Evolutionary conservation across 352 stramenopile genomes (phyloP), one percentile per base, ranked within the genome.

Genomic region (Pythium volutum): DNA sequence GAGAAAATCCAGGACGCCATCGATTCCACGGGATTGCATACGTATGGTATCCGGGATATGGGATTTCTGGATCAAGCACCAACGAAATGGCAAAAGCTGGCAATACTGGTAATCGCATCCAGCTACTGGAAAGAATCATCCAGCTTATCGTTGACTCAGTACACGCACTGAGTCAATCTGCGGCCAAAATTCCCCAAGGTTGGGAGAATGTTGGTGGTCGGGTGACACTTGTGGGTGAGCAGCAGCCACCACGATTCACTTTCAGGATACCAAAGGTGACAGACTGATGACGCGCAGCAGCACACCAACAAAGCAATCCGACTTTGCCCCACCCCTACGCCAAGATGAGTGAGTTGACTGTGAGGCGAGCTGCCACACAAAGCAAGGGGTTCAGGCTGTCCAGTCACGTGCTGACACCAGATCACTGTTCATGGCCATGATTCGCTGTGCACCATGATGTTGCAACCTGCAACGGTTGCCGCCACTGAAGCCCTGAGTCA

Each of bases 341-440:
- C 36, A 57, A 16, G 42, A 62, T 56, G 53, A 57, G 60, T 67
- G 60, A 60, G 50, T 46, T 42, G 29, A 22, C 12, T 46, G 8
- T 34, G 43, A 54, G 54, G 8, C 31, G 14, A 8, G 6, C 31
- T 61, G 43, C 57, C 57, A 64, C 57, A 50, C n/a, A 64, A 62
- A 26, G 29, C 31, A 18, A 36, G 53, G 39, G 48, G 50, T 53
- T 66, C 25, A 38, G 42, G 41, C 41, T 53, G 53, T 55, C 36
- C 50, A 54, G 59, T 47, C 59, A 55, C 34, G 43, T 25, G 46
- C 61, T 67, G 61, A 67, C 53, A 62, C 61, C 45, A 59, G 43
- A 9, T 60, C 36, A 11, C 45, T 51, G 38, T 54, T 53, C 22
- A 48, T 45, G 27, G 22, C 49, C 14, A 18, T 25, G 10, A 38